These are phyloP conservation scores for Paecilomyces sp. DNA, from an alignment of 2,329 filamentous ascomycete species.

Conservation along the genomic window DNA sequence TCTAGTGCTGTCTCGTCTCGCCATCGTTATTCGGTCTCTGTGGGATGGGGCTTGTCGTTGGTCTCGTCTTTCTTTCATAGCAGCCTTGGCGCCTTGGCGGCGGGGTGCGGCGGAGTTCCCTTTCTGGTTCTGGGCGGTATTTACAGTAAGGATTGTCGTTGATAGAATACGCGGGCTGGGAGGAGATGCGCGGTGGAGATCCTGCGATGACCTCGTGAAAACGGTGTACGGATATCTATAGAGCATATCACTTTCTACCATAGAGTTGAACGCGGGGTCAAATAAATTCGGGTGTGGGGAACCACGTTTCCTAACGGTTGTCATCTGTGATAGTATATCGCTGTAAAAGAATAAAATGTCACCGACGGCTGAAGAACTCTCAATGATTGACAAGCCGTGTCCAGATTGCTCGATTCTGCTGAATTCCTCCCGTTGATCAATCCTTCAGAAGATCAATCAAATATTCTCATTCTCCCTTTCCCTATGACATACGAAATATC, in stretches of 20 bases:
- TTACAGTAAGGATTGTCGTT: not conserved
- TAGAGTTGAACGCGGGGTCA: no score
- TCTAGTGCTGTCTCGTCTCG: not conserved
- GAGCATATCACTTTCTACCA: no score
- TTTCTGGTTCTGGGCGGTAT: not conserved
- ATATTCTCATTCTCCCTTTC: not conserved
- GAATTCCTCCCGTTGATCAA: not conserved
- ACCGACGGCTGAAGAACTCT: not conserved
- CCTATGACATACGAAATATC: not conserved
- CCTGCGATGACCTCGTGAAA: no score
- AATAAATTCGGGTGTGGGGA: not conserved
- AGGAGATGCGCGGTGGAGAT: no score
- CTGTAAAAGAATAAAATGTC: not conserved
- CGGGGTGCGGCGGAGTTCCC: not conserved
- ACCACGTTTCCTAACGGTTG: not conserved
- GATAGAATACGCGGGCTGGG: not conserved
- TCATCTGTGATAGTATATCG: not conserved
- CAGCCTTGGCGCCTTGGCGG: not conserved
- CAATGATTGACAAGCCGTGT: not conserved
- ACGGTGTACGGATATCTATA: no score
- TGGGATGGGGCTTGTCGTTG: not conserved
- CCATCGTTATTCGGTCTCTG: not conserved
- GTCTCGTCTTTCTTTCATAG: not conserved
- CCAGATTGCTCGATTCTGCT: not conserved
- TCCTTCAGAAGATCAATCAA: not conserved